Evolutionary conservation across 2,329 filamentous ascomycete genomes (phyloP), one percentile per base, ranked within the genome.

Genomic region (Neurospora sp.): DNA sequence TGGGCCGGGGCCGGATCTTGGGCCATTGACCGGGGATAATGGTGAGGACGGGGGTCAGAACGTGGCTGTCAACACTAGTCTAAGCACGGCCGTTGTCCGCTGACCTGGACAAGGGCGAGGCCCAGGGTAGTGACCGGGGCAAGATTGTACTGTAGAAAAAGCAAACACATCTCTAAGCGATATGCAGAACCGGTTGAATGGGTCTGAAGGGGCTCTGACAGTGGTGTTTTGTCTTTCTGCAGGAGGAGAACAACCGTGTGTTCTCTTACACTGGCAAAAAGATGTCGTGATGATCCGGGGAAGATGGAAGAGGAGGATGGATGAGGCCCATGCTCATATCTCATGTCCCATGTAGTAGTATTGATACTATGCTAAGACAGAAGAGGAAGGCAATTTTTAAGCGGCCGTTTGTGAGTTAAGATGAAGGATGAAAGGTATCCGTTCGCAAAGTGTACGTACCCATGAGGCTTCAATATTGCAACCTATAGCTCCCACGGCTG

Each of bases 171-270:
- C 52, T n/a, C 33, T 58, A 58, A 28, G 46, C 23, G 23, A 58
- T 58, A 28, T 58, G 46, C 23, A 58, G 46, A 58, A 58, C 46
- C 46, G 7, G 46, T 33, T 58, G 46, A 17, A 33, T 58, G 46
- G 46, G 46, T 58, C 69, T 70, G 68, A 73, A 71, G 70, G 69
- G 70, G 70, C 58, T 69, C 69, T 69, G 69, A 68, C 70, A 71
- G 67, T 70, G 72, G 39, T 69, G 71, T 71, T 73, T 71, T 74
- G 72, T 67, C 40, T 67, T 70, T 72, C 70, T 71, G 71, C 70
- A 72, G 69, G 68, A 68, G 52, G 36, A 46, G 39, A 38, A 68
- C 62, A 46, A 40, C 40, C 10, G 43, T 52, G 43, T 52, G 33
- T 36, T 36, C 33, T 36, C 33, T 36, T 58, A 23, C 46, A 58